Evolutionary conservation across 2,329 filamentous ascomycete genomes (phyloP), one percentile per base, ranked within the genome.

Genomic region (Scytalidium lignicola): DNA sequence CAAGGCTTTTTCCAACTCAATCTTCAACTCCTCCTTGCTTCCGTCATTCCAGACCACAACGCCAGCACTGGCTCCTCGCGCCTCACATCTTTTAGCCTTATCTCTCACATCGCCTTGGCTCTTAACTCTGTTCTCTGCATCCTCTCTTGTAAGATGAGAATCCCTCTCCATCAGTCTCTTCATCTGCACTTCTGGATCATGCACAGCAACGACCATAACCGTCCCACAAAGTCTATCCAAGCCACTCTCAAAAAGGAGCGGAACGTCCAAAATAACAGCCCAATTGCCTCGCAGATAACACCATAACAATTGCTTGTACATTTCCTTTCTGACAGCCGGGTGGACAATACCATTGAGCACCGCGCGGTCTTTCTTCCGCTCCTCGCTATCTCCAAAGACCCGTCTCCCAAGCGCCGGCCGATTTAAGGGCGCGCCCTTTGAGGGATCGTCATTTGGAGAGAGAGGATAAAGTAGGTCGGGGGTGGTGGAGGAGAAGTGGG

Each of bases 21-120:
- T 67, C 67, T 80, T 78, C 62, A 99, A 67, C 54, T 90, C 81
- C 29, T 82, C 83, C 62, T 75, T 83, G 43, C 81, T 82, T 2
- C 80, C 81, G 69, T 97, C 92, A 70, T 99, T 99, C 88, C 88
- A 93, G 20, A 99, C 78, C 28, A 96, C 89, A 3, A 90, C 78
- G 0, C 91, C 92, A 43, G 76, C 78, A 3, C 81, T 82, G 41
- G 69, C 65, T 46, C 74, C 79, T 42, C 90, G 74, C 43, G 78
- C 82, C 68, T 86, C 74, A 52, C 85, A 88, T 64, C 89, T 74
- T 64, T 78, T 76, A 17, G 88, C 91, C 76, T 97, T 97, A 59
- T 87, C 80, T 56, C 82, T 75, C 52, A 96, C 87, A 66, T 95
- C 88, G 42, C 83, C 86, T 75, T 99, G 93, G 64, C 90, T 95